Evolutionary conservation across 1,284 basidiomycete species (phyloP), one percentile per base, ranked within the genome.

Genomic region (Ceratobasidium papillatum): DNA sequence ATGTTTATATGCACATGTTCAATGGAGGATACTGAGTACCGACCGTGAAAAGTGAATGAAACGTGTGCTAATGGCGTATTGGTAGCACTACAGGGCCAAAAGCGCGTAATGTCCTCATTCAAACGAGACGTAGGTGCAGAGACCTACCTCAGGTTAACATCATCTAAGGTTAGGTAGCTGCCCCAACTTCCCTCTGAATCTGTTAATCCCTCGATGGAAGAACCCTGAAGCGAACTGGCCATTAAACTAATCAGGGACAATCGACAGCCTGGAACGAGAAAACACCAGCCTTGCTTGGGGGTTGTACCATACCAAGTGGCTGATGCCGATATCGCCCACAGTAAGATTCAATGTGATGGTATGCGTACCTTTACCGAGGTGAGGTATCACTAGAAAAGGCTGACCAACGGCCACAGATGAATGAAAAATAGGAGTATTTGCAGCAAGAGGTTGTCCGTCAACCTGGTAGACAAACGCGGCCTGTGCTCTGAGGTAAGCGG

Each of bases 301-400:
- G 30, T 54, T 30, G 52, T 54, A 54, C 52, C 52, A 54, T 54
- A 30, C 52, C 52, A 54, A 30, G 19, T 25, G 52, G 30, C 52
- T 54, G 30, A 54, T n/a, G 19, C 52, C 52, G 9, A 54, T n/a
- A 54, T n/a, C 52, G 22, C 52, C 52, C 22, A n/a, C 52, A n/a
- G 52, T 54, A 32, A 54, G 27, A 19, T 54, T 54, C 30, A 54
- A 32, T 30, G 52, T 54, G 19, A 54, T 25, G 11, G 52, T 54
- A 32, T 54, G 52, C 27, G 52, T 54, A 32, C 30, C 30, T 11
- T n/a, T 32, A 32, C 30, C 30, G 12, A 54, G n/a, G 52, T 54
- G 27, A 12, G 52, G 9, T 3, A 54, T 54, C 30, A 30, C 52
- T 30, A 54, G 52, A 12, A 54, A 54, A 27, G 52, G 52, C 25